phyloP scores from a whole-genome alignment of 2,329 filamentous ascomycete genomes.

The Xylariaceae sp. region DNA sequence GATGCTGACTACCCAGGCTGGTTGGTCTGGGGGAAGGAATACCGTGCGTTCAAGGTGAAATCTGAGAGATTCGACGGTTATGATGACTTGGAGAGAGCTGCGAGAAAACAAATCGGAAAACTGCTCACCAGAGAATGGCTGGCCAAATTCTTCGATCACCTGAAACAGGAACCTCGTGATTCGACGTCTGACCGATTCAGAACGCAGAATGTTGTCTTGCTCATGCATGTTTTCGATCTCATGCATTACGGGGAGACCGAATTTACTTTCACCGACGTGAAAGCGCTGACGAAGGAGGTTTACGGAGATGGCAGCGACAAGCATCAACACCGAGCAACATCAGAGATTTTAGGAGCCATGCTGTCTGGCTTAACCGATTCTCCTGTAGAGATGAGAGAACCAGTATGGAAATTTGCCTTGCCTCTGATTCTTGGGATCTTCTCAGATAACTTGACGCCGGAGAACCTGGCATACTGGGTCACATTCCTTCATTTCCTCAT shows the following conservation, averaged over 20 bases:
- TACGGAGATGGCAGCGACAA: slow-evolving; percentile 95
- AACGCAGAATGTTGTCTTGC: slow-evolving; percentile 78
- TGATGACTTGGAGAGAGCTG: slow-evolving; percentile 72
- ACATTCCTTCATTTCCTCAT: slow-evolving; percentile 87
- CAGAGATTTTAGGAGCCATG: slow-evolving; percentile 86
- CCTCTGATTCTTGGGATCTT: slow-evolving; percentile 84
- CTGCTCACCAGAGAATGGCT: slow-evolving; percentile 84
- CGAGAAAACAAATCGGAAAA: slow-evolving; percentile 74
- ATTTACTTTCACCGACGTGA: slow-evolving; percentile 82
- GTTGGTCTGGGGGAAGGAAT: slow-evolving; percentile 89
- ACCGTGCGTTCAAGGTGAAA: slow-evolving; percentile 73
- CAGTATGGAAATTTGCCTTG: slow-evolving; percentile 85
- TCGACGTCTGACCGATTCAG: slow-evolving; percentile 78
- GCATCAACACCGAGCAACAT: slow-evolving; percentile 92
- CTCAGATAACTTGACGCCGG: slow-evolving; percentile 86
- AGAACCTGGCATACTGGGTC: slow-evolving; percentile 92
- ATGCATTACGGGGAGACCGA: slow-evolving; percentile 75
- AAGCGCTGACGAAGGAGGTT: slow-evolving; percentile 70
- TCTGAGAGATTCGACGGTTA: slow-evolving; percentile 66
- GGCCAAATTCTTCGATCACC: slow-evolving; percentile 79
- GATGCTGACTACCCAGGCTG: slow-evolving; percentile 92
- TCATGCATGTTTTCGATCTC: slow-evolving; percentile 87
- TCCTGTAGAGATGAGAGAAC: slow-evolving; percentile 65
- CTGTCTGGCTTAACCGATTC: slow-evolving; percentile 78
- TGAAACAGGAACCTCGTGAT: slow-evolving; percentile 95